A percentile compares a stretch with the other conserved stretches of the same genome.
phyloP scores from a whole-genome alignment of 1,139 yeast genomes.

The Yamadazyma taylorii region DNA sequence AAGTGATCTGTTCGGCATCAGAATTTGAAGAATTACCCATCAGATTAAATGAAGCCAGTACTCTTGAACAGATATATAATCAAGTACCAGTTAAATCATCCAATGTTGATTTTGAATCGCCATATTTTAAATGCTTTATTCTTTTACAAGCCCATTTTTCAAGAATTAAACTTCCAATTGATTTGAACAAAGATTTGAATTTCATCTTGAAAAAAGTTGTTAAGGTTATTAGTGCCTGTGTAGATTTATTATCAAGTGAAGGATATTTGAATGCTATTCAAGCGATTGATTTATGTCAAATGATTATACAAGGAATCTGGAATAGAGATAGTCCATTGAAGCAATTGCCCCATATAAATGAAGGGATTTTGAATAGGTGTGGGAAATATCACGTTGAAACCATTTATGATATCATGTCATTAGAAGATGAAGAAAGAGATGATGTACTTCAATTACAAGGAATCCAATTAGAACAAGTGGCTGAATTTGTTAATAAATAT shows the following conservation, averaged over 20 bases:
- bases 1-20: constrained; percentile 61
- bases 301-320: constrained; percentile 89
- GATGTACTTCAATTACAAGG: constrained; percentile 58
- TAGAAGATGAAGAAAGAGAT: constrained; percentile 79
- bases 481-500: constrained; percentile 83
- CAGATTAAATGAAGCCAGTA: constrained; percentile 55
- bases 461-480: constrained; percentile 58
- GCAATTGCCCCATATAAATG: constrained; percentile 72
- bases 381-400: constrained; percentile 56
- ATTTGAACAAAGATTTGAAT: constrained; percentile 58
- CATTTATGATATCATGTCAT: constrained; percentile 80
- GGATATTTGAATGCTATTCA: constrained; percentile 76
- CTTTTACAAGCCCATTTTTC: constrained; percentile 82
- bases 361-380: constrained; percentile 59
- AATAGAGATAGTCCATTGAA: constrained; percentile 74
- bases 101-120: constrained; percentile 45
- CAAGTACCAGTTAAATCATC: constrained; percentile 59
- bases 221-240: constrained; percentile 60
- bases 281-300: constrained; percentile 87
- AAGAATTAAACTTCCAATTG: constrained; percentile 54
- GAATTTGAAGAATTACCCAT: constrained; percentile 70
- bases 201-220: constrained; percentile 50
- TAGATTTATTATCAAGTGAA: constrained; percentile 77
- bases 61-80: constrained; percentile 48
- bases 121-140: constrained; percentile 69